Conservation (phyloP, 2,329 filamentous ascomycete species). For the Verticillium nonalfalfae region DNA sequence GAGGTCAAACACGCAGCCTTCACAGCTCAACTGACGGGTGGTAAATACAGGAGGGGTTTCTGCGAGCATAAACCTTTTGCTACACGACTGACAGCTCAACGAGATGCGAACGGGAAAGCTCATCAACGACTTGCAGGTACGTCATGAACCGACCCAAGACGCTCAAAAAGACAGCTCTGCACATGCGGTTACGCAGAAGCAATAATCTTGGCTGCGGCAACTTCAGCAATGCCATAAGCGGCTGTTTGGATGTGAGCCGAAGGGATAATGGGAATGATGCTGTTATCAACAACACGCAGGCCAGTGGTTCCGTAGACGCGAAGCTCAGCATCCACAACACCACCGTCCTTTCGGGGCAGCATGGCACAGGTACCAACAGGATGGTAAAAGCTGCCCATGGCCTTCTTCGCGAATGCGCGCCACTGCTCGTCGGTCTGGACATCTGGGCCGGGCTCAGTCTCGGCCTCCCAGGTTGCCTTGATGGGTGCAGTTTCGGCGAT, state of each 20-base stretch:
- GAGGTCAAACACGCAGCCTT: too few relatives aligned
- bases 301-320: slow-evolving; percentile 35
- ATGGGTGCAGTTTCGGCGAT: slow-evolving; percentile 7
- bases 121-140: too few relatives aligned
- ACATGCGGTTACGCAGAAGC: neutral
- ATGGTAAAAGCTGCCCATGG: slow-evolving; percentile 21
- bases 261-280: slow-evolving; percentile 34
- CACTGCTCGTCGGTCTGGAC: slow-evolving; percentile 5
- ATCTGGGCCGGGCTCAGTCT: slow-evolving; percentile 6
- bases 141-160: too few relatives aligned
- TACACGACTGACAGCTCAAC: too few relatives aligned
- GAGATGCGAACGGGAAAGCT: too few relatives aligned
- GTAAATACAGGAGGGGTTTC: too few relatives aligned
- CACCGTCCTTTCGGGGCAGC: slow-evolving; percentile 29
- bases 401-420: slow-evolving; percentile 4
- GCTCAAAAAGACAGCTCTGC: neutral
- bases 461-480: slow-evolving; percentile 3
- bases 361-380: slow-evolving; percentile 31
- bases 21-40: too few relatives aligned
- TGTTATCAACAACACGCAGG: slow-evolving; percentile 35
- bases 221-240: slow-evolving; percentile 41
- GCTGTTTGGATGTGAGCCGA: slow-evolving; percentile 37
- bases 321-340: slow-evolving; percentile 30
- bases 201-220: slow-evolving; percentile 14
- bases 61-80: too few relatives aligned